Conservation (phyloP, 257 asterid genomes). For the Solanum lycopersicoides region DNA sequence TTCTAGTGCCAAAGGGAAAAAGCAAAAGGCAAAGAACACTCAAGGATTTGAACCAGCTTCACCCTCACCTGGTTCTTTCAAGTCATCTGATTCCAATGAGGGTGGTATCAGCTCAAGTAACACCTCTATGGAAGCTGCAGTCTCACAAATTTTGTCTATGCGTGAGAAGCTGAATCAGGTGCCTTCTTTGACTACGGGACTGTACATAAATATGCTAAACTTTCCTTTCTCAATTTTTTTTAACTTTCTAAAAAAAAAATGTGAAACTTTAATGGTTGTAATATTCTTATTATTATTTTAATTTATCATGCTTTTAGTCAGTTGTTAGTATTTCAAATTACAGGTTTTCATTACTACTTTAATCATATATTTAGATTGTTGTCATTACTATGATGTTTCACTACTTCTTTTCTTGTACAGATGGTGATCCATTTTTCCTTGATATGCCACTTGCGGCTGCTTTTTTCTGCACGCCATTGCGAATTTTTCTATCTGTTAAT, state of each 20-base stretch:
- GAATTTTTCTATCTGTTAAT: background rate
- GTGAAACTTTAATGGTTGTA: background rate
- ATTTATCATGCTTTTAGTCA: background rate
- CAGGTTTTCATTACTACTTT: background rate
- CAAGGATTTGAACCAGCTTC: constrained; percentile 45
- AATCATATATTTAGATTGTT: background rate
- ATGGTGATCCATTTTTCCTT: background rate
- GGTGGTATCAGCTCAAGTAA: constrained; percentile 21
- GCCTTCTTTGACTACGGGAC: background rate
- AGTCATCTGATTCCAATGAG: constrained; percentile 30
- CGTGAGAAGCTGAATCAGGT: constrained; percentile 61
- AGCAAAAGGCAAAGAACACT: constrained; percentile 60
- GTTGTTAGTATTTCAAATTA: background rate
- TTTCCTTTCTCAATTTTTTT: background rate
- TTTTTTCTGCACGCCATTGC: background rate
- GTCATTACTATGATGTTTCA: background rate
- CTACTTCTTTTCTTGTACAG: background rate
- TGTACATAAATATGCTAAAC: background rate
- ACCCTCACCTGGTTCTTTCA: constrained; percentile 29
- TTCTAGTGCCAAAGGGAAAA: constrained; percentile 58
- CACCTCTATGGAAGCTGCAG: constrained; percentile 17
- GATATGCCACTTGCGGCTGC: background rate
- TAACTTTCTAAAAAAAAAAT: too few species aligned
- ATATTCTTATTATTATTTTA: background rate
- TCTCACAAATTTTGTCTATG: constrained; percentile 39